Evolutionary conservation across 2,329 filamentous ascomycete species (phyloP), one percentile per base, ranked within the genome.

Genomic region (Xylogone sp.): DNA sequence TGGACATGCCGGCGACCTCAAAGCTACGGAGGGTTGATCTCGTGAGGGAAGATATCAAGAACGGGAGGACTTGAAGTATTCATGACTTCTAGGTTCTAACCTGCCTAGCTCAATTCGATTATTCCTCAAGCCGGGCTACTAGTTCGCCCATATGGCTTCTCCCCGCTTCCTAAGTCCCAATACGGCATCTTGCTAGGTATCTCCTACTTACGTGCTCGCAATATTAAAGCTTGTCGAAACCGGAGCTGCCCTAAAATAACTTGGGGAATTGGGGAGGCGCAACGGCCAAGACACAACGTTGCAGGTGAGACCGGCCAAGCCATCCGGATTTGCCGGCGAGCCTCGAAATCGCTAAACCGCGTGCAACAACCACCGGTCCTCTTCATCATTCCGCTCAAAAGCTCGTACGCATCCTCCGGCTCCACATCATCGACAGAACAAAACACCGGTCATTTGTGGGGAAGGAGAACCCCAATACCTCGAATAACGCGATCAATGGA

Each of bases 341-440:
- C 34, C 8, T 27, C 24, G 24, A 27, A 27, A 27, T 27, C 24
- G 24, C 24, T 27, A 18, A 39, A 16, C 34, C n/a, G 34, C 34
- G 34, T 39, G 34, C 34, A 39, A 39, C 34, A 39, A 39, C 13
- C 34, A 39, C 34, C 34, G 34, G 34, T 39, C 34, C 8, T 39
- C 34, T 5, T 39, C n/a, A 13, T 16, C 34, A 18, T 16, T 49
- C 47, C 47, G 22, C 34, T 29, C 39, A 43, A 43, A 39, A 18
- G 29, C 34, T 21, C 47, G 24, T n/a, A n/a, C 47, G 21, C 44
- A 21, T 49, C 19, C 47, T 44, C 42, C 47, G 42, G 34, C 39
- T 24, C 29, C 21, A 22, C 34, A 4, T 39, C 34, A 5, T 39
- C 13, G 21, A 43, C 47, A 43, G 29, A 10, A 19, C 39, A 18